phyloP scores from a whole-genome alignment of 257 asterid species.

The Solanum etuberosum region DNA sequence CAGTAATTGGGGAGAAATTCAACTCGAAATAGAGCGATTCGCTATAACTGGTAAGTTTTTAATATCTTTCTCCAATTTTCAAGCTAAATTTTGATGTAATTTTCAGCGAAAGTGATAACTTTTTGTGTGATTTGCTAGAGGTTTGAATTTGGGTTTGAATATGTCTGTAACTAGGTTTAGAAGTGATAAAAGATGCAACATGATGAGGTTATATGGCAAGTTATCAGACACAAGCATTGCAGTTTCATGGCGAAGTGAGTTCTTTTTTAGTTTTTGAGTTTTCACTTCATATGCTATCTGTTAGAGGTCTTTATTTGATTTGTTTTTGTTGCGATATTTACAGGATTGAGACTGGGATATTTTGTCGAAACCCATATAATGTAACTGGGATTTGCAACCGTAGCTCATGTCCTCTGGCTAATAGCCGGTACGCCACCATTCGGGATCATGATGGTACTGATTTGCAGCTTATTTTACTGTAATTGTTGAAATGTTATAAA shows the following conservation, averaged over 20 bases:
- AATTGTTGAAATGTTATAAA: not conserved
- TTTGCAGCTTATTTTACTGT: not conserved
- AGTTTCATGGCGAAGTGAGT: conserved; percentile 93
- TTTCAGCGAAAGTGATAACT: not conserved
- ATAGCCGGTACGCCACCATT: conserved; percentile 92
- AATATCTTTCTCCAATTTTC: not conserved
- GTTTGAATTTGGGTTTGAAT: not conserved
- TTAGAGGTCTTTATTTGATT: not conserved
- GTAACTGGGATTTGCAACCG: conserved; percentile 90
- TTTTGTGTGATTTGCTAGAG: not conserved
- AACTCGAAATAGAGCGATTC: not conserved
- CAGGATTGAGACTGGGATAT: conserved; percentile 77
- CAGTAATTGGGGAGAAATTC: not conserved
- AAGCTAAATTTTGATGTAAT: not conserved
- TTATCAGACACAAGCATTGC: conserved; percentile 97
- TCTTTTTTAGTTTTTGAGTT: not conserved
- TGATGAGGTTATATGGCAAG: conserved; percentile 99
- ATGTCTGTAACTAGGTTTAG: not conserved
- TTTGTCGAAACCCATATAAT: conserved; percentile 91
- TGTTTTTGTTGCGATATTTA: not conserved
- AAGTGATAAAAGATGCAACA: conserved; percentile 62
- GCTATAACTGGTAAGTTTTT: not conserved
- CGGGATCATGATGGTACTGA: conserved; percentile 74
- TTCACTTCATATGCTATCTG: not conserved
- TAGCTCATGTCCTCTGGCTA: conserved; percentile 97